Evolutionary conservation across 208 protist genomes (phyloP).

Genomic region (Acanthamoeba triangularis): DNA sequence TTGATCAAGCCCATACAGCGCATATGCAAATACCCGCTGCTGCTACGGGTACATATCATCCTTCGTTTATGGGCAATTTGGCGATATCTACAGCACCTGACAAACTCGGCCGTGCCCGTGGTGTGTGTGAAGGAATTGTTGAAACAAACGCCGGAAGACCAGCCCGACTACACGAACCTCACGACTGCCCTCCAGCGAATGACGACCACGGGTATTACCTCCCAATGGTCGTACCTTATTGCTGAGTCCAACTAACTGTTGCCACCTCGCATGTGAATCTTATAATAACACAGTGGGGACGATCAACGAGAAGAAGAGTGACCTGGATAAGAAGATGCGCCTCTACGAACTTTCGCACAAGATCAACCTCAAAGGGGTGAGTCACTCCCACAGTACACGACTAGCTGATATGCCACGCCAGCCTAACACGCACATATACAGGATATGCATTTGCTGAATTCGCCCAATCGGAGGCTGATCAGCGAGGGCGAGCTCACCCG

Average conservation of each 20-base stretch:
- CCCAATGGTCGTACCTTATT: background rate
- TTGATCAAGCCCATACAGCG: slow-evolving; percentile 71
- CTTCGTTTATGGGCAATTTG: background rate
- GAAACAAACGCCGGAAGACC: slow-evolving; percentile 70
- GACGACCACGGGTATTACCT: background rate
- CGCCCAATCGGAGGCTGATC: slow-evolving; percentile 6
- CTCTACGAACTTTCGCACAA: slow-evolving; percentile 49
- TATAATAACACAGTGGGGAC: background rate
- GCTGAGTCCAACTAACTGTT: background rate
- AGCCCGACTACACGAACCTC: slow-evolving; percentile 54
- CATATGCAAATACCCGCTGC: slow-evolving; percentile 75
- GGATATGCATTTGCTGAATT: slow-evolving; percentile 22
- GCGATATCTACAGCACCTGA: background rate
- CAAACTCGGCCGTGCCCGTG: background rate
- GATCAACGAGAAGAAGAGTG: slow-evolving; percentile 63
- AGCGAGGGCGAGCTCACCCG: slow-evolving; percentile 48
- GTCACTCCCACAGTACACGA: background rate
- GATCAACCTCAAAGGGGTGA: slow-evolving; percentile 43
- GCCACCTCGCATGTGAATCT: background rate
- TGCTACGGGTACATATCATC: background rate
- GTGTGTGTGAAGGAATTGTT: slow-evolving; percentile 14
- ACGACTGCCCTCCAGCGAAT: slow-evolving; percentile 29
- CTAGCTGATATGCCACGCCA: background rate
- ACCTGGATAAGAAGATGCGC: slow-evolving; percentile 54
- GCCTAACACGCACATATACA: background rate